A percentile compares a stretch with the other conserved stretches of the same genome.
These are phyloP conservation scores for Ophiosphaerella narmari DNA, from an alignment of 2,329 filamentous ascomycete genomes.

Conservation along the genomic window DNA sequence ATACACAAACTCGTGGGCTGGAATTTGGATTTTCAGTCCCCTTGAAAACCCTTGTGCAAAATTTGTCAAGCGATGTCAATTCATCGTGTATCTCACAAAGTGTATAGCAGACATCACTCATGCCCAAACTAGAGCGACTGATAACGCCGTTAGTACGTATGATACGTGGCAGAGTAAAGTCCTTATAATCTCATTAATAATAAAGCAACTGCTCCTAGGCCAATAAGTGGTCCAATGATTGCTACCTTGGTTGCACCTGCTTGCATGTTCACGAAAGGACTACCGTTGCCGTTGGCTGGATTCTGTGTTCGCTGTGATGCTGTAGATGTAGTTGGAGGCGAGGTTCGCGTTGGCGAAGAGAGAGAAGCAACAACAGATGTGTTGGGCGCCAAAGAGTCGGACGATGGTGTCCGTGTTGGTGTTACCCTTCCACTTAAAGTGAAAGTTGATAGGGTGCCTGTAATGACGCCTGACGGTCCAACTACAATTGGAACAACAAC, in stretches of 20 bases:
- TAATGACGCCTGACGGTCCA: conserved; percentile 24
- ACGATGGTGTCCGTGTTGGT: conserved; percentile 1
- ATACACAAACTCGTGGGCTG: no score
- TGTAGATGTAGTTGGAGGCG: conserved; percentile 9
- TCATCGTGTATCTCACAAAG: no score
- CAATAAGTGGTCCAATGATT: conserved; percentile 8
- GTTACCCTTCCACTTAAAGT: conserved; percentile 16
- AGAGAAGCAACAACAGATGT: conserved; percentile 2
- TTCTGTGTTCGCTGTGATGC: conserved; percentile 10
- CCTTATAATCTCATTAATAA: conserved; percentile 15
- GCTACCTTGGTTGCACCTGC: conserved; percentile 18
- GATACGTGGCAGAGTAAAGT: no score
- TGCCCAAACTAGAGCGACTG: no score
- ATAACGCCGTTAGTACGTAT: no score
- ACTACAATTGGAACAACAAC: conserved; percentile 28
- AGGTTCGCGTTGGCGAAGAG: conserved; percentile 4
- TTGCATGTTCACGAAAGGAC: conserved; percentile 31
- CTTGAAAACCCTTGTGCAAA: no score
- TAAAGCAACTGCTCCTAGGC: conserved; percentile 12
- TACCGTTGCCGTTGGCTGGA: conserved; percentile 25
- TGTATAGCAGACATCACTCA: no score
- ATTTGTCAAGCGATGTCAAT: no score
- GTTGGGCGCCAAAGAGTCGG: conserved; percentile 7
- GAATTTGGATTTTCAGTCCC: no score
- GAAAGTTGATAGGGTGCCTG: conserved; percentile 25